Base-by-base conservation (phyloP, 176 grass and related monocot species). In the Musa acuminata region DNA sequence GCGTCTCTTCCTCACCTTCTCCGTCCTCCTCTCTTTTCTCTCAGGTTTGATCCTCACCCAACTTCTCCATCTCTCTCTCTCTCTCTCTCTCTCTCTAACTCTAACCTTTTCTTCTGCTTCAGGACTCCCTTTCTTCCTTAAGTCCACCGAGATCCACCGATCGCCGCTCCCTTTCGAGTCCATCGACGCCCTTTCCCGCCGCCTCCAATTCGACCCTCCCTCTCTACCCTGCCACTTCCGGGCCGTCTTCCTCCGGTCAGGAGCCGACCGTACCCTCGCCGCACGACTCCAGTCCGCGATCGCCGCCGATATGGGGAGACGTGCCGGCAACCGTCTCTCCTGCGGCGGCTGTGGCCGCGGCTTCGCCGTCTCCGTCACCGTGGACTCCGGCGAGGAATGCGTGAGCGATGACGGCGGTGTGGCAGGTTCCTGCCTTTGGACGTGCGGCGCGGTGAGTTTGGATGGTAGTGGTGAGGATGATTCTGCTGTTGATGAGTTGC, bases 61-160 rank as follows among this genome's bases (percentile, higher is more conserved):
- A 14, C 43, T 52, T 62, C 64, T 11, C 21, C 55, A 8, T 79
- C 23, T 72, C 24, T 22, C 12, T 22, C 55, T 67, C 6, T 69
- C 8, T 79, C 23, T 72, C 24, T 22, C 12, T 22, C 55, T 67
- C 6, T 69, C 8, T 84, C 57, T 20, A 23, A 0, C 13, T 13
- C 67, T 70, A 20, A 70, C 2, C 0, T 2, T 49, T 70, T 70
- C 27, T 51, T 70, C 57, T 43, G 25, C 26, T 55, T 55, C 71
- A 89, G 91, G 86, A 11, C 76, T 85, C 27, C 96, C 91, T 24
- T 83, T 95, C 54, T 84, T 99, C 69, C 84, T 94, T 82, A 70
- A 70, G 48, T 70, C 67, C 19, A 70, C 43, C 43, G 67, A 70
- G 67, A 70, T 70, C 67, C 51, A 50, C 67, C 16, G 67, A 16